Conservation (phyloP, 768 basidiomycete species). For the Mrakia gelida region DNA sequence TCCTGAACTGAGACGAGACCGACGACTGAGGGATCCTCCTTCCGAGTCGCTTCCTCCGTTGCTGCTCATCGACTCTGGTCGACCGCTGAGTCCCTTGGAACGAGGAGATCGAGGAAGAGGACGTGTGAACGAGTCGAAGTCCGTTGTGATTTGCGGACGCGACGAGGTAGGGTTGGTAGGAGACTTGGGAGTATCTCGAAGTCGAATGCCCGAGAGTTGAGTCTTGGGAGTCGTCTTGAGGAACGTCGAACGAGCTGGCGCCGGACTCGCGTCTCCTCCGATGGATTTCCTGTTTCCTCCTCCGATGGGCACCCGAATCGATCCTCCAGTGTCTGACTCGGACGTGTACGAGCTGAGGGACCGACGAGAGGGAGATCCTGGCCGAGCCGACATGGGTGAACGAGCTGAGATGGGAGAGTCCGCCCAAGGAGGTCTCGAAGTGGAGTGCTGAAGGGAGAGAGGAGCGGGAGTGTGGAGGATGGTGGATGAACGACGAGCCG, state of each 20-base stretch:
- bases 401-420: slow-evolving; percentile 6
- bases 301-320: slow-evolving; percentile 22
- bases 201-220: slow-evolving; percentile 22
- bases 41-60: slow-evolving; percentile 26
- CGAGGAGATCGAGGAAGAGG: slow-evolving; percentile 22
- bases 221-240: slow-evolving; percentile 31
- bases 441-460: background rate
- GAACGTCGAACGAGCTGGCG: slow-evolving; percentile 22
- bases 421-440: slow-evolving; percentile 9
- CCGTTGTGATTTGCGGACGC: background rate
- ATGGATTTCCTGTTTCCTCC: background rate
- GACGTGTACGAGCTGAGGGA: slow-evolving; percentile 3
- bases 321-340: background rate
- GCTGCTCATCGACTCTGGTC: slow-evolving; percentile 25
- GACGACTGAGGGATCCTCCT: background rate
- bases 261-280: background rate
- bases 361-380: background rate
- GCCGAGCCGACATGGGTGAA: background rate
- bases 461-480: slow-evolving; percentile 1
- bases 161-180: background rate
- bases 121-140: background rate
- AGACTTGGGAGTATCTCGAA: slow-evolving; percentile 3
- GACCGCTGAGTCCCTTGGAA: slow-evolving; percentile 14
- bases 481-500: slow-evolving; percentile 18
- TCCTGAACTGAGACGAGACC: background rate